phyloP scores from a whole-genome alignment of 1,284 basidiomycete species.

The Rhizoctonia solani region DNA sequence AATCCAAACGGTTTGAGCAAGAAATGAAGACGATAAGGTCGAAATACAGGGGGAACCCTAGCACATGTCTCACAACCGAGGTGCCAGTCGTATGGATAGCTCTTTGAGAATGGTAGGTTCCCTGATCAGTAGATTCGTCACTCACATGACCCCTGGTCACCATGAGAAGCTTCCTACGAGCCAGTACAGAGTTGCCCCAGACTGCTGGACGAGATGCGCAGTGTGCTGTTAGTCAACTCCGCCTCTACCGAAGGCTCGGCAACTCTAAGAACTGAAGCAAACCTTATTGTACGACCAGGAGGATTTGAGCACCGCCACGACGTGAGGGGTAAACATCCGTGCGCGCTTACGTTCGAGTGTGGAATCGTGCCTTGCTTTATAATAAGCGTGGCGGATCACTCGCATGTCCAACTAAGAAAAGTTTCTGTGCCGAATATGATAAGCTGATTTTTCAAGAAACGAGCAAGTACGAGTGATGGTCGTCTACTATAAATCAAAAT shows the following conservation, averaged over 20 bases:
- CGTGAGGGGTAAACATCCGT: not conserved
- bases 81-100: slow-evolving; percentile 7
- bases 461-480: slow-evolving; percentile 8
- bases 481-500: slow-evolving; percentile 43
- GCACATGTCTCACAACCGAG: slow-evolving; percentile 1
- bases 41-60: slow-evolving; percentile 20
- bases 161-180: slow-evolving; percentile 10
- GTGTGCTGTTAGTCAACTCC: slow-evolving; percentile 15
- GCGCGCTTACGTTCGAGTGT: not conserved
- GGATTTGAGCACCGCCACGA: not conserved
- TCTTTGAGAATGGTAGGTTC: slow-evolving; percentile 21
- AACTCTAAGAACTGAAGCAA: not conserved
- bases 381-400: not conserved
- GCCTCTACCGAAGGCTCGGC: slow-evolving; percentile 21
- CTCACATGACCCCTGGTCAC: slow-evolving; percentile 34
- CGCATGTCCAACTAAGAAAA: not conserved
- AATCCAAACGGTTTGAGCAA: slow-evolving; percentile 22
- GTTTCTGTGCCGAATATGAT: too few species aligned
- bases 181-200: slow-evolving; percentile 14
- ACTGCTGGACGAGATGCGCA: slow-evolving; percentile 6
- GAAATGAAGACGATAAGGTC: slow-evolving; percentile 26
- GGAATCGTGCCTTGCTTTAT: not conserved
- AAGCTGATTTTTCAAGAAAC: not conserved
- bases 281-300: slow-evolving; percentile 17
- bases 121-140: slow-evolving; percentile 5